Evolutionary conservation across 2,329 filamentous ascomycete species (phyloP).

Genomic region (Grosmannia serpens): DNA sequence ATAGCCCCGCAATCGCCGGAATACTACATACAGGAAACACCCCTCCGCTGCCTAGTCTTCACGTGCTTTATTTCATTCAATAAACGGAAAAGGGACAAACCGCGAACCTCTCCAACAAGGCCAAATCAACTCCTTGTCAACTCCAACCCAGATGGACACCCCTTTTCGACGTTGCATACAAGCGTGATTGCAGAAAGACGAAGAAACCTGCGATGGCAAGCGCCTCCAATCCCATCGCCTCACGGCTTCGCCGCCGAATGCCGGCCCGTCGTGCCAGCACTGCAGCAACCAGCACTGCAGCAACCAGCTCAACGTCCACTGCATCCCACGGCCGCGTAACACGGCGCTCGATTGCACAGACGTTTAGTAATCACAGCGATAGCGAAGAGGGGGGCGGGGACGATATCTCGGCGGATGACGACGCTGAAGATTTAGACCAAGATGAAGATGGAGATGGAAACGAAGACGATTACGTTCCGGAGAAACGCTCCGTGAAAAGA

Average conservation of each 20-base stretch:
- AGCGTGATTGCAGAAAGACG: not conserved
- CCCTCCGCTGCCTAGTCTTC: not conserved
- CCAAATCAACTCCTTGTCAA: not conserved
- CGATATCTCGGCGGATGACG: not conserved
- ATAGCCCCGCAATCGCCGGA: not conserved
- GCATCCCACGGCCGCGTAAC: conserved; percentile 3
- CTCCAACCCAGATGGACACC: not conserved
- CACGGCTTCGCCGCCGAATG: conserved; percentile 3
- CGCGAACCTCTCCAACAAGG: not conserved
- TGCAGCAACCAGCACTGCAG: too few species aligned
- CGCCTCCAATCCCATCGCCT: not conserved
- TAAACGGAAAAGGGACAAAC: not conserved
- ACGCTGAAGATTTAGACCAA: not conserved
- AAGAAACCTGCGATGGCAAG: not conserved
- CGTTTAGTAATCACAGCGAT: not conserved
- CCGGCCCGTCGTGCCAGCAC: not conserved
- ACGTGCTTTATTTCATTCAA: not conserved
- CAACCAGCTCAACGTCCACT: not conserved
- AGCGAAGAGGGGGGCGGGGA: conserved; percentile 3
- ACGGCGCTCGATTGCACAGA: conserved; percentile 4
- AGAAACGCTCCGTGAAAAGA: not conserved
- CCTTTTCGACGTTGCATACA: not conserved
- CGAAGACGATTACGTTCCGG: not conserved
- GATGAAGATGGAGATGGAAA: not conserved
- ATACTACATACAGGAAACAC: too few species aligned